A percentile compares a stretch with the other conserved stretches of the same genome.
phyloP scores from a whole-genome alignment of 129 eudicot species.

The Pulicaria dysenterica region DNA sequence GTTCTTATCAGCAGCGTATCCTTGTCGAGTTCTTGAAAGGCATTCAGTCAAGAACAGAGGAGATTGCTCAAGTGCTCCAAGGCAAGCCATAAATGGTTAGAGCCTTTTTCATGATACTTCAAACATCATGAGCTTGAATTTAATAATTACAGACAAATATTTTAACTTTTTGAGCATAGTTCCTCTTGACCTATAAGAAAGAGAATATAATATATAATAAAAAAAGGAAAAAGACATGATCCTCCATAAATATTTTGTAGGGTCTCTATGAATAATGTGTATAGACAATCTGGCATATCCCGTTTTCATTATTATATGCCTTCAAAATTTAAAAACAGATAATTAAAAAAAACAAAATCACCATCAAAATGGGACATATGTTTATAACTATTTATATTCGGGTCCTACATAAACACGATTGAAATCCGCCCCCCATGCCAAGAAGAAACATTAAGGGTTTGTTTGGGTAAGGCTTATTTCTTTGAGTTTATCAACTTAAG shows the following conservation, averaged over 20 bases:
- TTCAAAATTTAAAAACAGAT: not conserved
- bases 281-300: conserved; percentile 19
- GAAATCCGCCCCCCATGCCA: not conserved
- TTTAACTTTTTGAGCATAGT: not conserved
- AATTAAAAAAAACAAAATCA: conserved; percentile 2
- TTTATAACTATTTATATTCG: not conserved
- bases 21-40: conserved; percentile 82
- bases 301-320: conserved; percentile 12
- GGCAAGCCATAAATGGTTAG: conserved; percentile 37
- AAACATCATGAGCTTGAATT: conserved; percentile 6
- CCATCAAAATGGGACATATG: not conserved
- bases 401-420: conserved; percentile 10
- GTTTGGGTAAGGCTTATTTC: too few species aligned
- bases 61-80: conserved; percentile 53
- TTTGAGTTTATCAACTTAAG: too few species aligned
- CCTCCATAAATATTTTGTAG: conserved; percentile 37
- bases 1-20: conserved; percentile 91
- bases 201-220: conserved; percentile 9
- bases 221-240: conserved; percentile 26
- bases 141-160: not conserved
- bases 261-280: conserved; percentile 25
- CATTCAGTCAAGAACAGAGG: conserved; percentile 78
- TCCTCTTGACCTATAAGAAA: not conserved
- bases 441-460: too few species aligned
- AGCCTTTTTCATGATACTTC: not conserved